These are phyloP conservation scores for Postia placenta DNA, from an alignment of 768 basidiomycete species.

Conservation along the genomic window DNA sequence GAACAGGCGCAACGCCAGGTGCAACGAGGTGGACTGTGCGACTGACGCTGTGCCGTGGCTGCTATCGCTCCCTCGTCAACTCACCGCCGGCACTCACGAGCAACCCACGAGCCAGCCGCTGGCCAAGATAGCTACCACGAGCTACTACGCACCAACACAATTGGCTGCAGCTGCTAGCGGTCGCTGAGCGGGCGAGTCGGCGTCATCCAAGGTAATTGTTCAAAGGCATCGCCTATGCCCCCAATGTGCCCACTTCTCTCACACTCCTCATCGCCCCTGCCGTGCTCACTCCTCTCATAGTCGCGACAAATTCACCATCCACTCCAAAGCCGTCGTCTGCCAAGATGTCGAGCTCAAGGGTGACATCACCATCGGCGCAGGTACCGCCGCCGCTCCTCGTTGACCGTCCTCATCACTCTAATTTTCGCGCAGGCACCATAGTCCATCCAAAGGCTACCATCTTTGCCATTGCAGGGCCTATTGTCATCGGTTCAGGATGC, in stretches of 20 bases:
- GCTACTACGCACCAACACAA: too few species aligned
- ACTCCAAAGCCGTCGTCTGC: constrained; percentile 86
- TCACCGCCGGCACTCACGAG: too few species aligned
- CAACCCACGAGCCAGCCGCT: too few species aligned
- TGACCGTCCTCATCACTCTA: not conserved
- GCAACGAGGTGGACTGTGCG: constrained; percentile 2
- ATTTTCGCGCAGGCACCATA: constrained; percentile 54
- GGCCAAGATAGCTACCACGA: too few species aligned
- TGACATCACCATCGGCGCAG: constrained; percentile 87
- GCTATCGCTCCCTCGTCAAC: too few species aligned
- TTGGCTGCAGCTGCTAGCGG: too few species aligned
- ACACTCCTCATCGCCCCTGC: not conserved
- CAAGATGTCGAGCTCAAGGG: constrained; percentile 94
- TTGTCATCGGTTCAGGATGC: constrained; percentile 82
- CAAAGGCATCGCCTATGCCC: constrained; percentile 8
- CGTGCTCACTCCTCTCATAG: constrained; percentile 29
- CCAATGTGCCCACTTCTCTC: constrained; percentile 10
- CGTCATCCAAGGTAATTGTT: not conserved
- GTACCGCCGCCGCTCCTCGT: constrained; percentile 26
- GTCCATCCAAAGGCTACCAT: constrained; percentile 94
- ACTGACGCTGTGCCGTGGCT: not conserved
- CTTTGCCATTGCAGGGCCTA: constrained; percentile 85
- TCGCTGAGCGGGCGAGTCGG: too few species aligned
- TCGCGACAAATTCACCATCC: constrained; percentile 85
- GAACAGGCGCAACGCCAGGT: constrained; percentile 1